Base-by-base conservation (phyloP, 2,329 filamentous ascomycete species). In the Lachnellula hyalina region DNA sequence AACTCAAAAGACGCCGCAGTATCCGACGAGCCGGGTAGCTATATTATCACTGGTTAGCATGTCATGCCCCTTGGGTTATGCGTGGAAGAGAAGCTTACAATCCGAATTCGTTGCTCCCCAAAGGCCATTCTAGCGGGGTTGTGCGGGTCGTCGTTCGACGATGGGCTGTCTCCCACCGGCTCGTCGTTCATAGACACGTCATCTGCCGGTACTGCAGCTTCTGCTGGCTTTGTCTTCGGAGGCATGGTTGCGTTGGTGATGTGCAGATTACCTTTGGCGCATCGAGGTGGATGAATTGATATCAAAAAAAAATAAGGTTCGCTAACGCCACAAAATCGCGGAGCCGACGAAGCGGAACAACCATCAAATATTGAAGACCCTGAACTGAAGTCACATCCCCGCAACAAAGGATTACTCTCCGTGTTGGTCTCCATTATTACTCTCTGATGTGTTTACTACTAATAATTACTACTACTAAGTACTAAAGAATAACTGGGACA, bases 1-100 rank as follows among this genome's bases (percentile, higher is more conserved):
- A 99, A 96, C 70, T 97, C 90, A 70, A 97, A 99, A 15, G 91
- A 96, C 32, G 94, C 94, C 4, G 92, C 92, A 8, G 87, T 93
- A 49, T 93, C 88, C 73, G 81, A 87, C 53, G 89, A 89, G 47
- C 92, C 92, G 36, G 90, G 87, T 28, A 96, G 77, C 93, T 96
- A 58, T 52, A 48, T 15, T 1, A 47, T n/a, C 40, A 41, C 54
- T 15, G 51, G 12, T 48, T n/a, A 49, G 48, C 45, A 38, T 48
- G 15, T 15, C 15, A 35, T 40, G 25, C 28, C 6, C 5, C 35
- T 23, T 2, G 7, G 5, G 17, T 23, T 48, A 38, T 23, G 34
- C 19, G 49, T n/a, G 21, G 50, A 21, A 47, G 49, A 40, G 12
- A 51, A 56, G 47, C 65, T 58, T 58, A 67, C 65, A 57, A 66